Conservation (phyloP, 169 alveolate genomes). For the Amoebophrya sp. region DNA sequence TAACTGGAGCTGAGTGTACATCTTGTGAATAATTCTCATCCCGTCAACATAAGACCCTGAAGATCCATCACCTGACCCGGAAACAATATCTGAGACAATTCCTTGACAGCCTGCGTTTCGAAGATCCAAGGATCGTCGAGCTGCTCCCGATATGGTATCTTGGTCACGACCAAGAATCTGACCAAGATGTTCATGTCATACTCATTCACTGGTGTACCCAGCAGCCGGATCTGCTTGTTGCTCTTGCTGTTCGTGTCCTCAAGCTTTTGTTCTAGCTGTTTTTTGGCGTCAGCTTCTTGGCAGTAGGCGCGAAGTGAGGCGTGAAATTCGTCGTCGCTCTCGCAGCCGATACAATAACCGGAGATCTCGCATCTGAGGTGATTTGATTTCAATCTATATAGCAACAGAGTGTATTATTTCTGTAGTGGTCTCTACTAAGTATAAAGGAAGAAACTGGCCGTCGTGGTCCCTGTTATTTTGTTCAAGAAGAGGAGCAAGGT, state of each 20-base stretch:
- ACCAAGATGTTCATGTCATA: background rate
- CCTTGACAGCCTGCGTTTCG: background rate
- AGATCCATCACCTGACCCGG: too few relatives aligned
- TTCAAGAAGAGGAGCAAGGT: too few relatives aligned
- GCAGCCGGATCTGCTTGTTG: background rate
- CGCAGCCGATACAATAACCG: background rate
- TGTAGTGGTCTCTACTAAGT: too few relatives aligned
- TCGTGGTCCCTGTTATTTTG: too few relatives aligned
- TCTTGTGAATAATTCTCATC: too few relatives aligned
- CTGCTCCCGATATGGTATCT: background rate
- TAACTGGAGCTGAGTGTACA: too few relatives aligned
- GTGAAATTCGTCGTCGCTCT: background rate
- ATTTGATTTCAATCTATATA: too few relatives aligned
- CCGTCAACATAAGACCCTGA: too few relatives aligned
- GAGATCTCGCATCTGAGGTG: slow-evolving; percentile 13
- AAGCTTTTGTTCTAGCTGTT: background rate
- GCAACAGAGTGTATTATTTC: too few relatives aligned
- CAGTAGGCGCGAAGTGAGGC: background rate
- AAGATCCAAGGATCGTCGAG: background rate
- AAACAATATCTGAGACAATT: background rate
- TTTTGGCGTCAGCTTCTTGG: background rate
- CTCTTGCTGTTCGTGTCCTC: background rate
- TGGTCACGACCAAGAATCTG: background rate
- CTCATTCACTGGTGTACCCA: background rate
- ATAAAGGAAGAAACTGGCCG: too few relatives aligned